Evolutionary conservation across 2,329 filamentous ascomycete genomes (phyloP).

Genomic region (Fusarium chaquense): DNA sequence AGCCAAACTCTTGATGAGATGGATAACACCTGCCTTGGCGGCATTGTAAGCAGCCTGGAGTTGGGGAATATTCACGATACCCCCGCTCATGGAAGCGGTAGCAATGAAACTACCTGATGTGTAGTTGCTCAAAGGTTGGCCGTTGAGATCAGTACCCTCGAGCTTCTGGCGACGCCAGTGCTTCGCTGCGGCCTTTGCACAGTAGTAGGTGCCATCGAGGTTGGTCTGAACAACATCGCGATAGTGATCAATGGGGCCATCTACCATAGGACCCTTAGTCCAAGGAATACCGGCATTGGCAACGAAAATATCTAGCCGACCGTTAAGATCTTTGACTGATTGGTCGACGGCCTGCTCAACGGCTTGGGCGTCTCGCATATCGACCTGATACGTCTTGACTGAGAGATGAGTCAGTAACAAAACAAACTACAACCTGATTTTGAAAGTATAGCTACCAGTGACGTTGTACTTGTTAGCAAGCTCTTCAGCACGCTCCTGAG

Average conservation of each 20-base stretch:
- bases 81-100: slow-evolving; percentile 62
- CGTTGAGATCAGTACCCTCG: slow-evolving; percentile 63
- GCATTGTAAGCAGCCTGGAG: slow-evolving; percentile 69
- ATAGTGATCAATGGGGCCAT: slow-evolving; percentile 74
- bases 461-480: slow-evolving; percentile 73
- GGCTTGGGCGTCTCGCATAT: slow-evolving; percentile 64
- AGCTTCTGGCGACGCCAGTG: slow-evolving; percentile 76
- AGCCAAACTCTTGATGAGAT: slow-evolving; percentile 67
- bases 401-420: slow-evolving; percentile 43
- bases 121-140: slow-evolving; percentile 40
- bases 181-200: slow-evolving; percentile 73
- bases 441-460: slow-evolving; percentile 61
- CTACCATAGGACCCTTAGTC: slow-evolving; percentile 74
- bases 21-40: slow-evolving; percentile 67
- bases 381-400: slow-evolving; percentile 71
- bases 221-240: slow-evolving; percentile 75
- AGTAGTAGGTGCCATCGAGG: slow-evolving; percentile 80
- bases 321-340: slow-evolving; percentile 73
- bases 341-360: slow-evolving; percentile 62
- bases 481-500: slow-evolving; percentile 68
- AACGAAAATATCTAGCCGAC: slow-evolving; percentile 79
- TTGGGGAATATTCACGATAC: slow-evolving; percentile 64
- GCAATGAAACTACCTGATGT: slow-evolving; percentile 64
- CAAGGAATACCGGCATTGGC: slow-evolving; percentile 81
- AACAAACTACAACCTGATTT: not conserved